Conservation (phyloP, 2,329 filamentous ascomycete genomes). For the Pleomassaria siparia region DNA sequence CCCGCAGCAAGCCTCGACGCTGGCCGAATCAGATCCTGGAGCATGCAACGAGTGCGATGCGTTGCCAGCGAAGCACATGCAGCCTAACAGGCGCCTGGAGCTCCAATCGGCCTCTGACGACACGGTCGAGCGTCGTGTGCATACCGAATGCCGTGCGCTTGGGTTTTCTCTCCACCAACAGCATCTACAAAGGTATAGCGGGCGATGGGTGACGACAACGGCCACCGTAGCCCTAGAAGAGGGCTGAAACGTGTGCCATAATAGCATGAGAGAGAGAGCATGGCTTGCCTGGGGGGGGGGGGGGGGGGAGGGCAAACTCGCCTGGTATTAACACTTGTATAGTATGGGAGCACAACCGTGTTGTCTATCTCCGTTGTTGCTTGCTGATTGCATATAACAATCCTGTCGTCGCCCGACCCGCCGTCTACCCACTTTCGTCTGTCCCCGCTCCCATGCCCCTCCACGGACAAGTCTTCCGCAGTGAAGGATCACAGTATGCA, state of each 20-base stretch:
- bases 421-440: conserved; percentile 11
- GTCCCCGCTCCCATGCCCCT: conserved; percentile 20
- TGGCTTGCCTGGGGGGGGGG: conserved; percentile 16
- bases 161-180: conserved; percentile 22
- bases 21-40: conserved; percentile 8
- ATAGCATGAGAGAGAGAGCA: too few species aligned
- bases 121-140: conserved; percentile 10
- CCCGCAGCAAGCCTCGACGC: conserved; percentile 24
- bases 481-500: conserved; percentile 26
- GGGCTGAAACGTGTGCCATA: conserved; percentile 24
- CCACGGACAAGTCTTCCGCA: conserved; percentile 10
- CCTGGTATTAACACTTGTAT: conserved; percentile 1
- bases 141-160: conserved; percentile 32
- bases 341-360: background rate
- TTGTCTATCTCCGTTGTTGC: conserved; percentile 14
- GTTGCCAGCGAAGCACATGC: conserved; percentile 41
- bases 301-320: conserved; percentile 16
- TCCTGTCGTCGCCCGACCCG: conserved; percentile 22
- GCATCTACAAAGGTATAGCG: conserved; percentile 13
- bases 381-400: conserved; percentile 29
- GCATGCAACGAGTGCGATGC: conserved; percentile 25
- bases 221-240: conserved; percentile 13
- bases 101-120: conserved; percentile 28
- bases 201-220: conserved; percentile 26
- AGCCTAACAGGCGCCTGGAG: conserved; percentile 31